Base-by-base conservation (phyloP, 192 early-diverging fungal species). In the Gryganskiella cystojenkinii region DNA sequence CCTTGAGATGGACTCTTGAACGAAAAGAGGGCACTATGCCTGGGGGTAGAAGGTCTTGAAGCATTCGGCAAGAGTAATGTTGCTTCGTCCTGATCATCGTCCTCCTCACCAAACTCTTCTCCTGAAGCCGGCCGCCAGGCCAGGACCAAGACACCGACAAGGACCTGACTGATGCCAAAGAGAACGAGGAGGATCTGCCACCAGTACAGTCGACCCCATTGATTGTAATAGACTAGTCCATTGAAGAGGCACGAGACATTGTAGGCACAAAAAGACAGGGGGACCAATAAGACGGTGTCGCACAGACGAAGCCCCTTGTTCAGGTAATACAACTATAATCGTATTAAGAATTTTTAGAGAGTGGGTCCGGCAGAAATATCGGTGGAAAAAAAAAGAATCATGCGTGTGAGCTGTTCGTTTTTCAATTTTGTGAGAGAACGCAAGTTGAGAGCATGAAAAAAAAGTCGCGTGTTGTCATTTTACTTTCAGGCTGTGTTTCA, bases 181-280 rank as follows among this genome's bases (percentile, higher is more conserved):
- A 89, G 87, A 49, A 94, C 90, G 64, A 92, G 78, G 6, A 87
- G 58, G 40, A 92, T 70, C 67, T 92, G 90, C 61, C 81, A 81
- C 67, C 88, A 80, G 30, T 63, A 69, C 34, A 94, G 76, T 27
- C 87, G 81, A 2, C 79, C 79, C 80, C 92, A 79, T 80, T 94
- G 92, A 70, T 92, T 80, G 71, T 90, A 94, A 59, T 94, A 94
- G 8, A 94, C 90, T n/a, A 94, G 79, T 25, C 91, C 92, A 70
- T 91, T 94, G 56, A 92, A 83, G 44, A 94, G 83, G 17, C 90
- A 88, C 4, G 90, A 88, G 37, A 92, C 80, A 67, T 91, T 91
- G 74, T 89, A 90, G 64, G 91, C 86, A 57, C 91, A 94, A 62
- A 90, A 94, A 10, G 89, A 88, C 44, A 94, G 83, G 20, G 92